Evolutionary conservation across 2,329 filamentous ascomycete genomes (phyloP), one percentile per base, ranked within the genome.

Genomic region (Exophiala calicioides): DNA sequence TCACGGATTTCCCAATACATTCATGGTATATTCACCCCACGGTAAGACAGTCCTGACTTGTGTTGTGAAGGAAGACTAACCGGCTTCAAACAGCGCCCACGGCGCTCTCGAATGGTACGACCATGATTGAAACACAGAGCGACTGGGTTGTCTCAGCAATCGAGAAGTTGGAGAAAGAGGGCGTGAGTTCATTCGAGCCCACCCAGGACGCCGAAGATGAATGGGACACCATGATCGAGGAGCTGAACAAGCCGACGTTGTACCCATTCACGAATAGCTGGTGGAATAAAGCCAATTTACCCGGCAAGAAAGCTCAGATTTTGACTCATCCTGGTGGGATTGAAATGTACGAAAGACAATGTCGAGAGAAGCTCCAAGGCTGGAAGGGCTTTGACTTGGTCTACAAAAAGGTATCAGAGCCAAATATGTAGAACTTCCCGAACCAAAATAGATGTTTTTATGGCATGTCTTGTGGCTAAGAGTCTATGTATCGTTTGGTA

Each of bases 281-380:
- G 39, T 81, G 78, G 52, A 78, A 79, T 70, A 78, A 79, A 1
- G 71, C 70, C 0, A 79, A 70, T 31, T n/a, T n/a, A n/a, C 77
- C 78, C 0, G 76, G 72, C 0, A 82, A 82, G 74, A 72, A 1
- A 80, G 80, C 63, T 53, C 77, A 81, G 63, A 71, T 71, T 0
- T 62, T 80, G 7, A 72, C 20, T 9, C 44, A 50, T 19, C 19
- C 36, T 18, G 47, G 37, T n/a, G 51, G 51, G 12, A 36, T 53
- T 12, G 35, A 46, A 5, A 21, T 35, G 16, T 53, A 53, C 30
- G 41, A 38, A 16, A 27, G 30, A 23, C 20, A 41, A n/a, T 34
- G 34, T 27, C 13, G 35, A 5, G 35, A 29, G 9, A 40, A 19
- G 2, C 20, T 52, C 19, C 21, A 48, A 4, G 15, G 21, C 16